Base-by-base conservation (phyloP, 352 stramenopile genomes). In the Thalassiosira ordinaria region DNA sequence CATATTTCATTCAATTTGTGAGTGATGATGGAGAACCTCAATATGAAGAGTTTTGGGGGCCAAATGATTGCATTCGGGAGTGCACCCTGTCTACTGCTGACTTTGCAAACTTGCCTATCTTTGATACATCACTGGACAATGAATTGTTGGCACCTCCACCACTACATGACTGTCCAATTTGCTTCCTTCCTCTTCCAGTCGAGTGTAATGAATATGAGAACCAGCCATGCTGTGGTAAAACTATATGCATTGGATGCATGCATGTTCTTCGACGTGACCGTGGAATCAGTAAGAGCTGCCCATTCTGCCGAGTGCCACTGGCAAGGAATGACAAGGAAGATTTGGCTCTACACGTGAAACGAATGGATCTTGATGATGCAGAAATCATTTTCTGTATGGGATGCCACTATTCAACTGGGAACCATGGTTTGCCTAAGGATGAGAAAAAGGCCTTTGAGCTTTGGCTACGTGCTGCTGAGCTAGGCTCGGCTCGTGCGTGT, bases 41-140 rank as follows among this genome's bases (percentile, higher is more conserved):
- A n/a, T n/a, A n/a, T n/a, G n/a, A n/a, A n/a, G 57, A 31, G 14
- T 55, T 66, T 66, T 66, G 57, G 57, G 57, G 57, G n/a, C 57
- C 57, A 6, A 22, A 66, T 11, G 18, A 51, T 16, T 22, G 29
- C 9, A 66, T 66, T 51, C 57, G 57, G 51, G 57, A 3, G 7
- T n/a, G 20, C 35, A 66, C 2, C 6, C 5, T 66, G 4, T 46
- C 57, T 18, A 22, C 18, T 11, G 27, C n/a, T n/a, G 57, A 51
- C 9, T 51, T n/a, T 6, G 18, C 39, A 16, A 18, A 16, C 18
- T 51, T 46, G 20, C 3, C 20, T 16, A 9, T 63, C 9, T 29
- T 39, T 29, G 53, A 31, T 22, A 41, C 35, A 16, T n/a, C n/a
- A n/a, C n/a, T n/a, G n/a, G n/a, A n/a, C n/a, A n/a, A n/a, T n/a